phyloP scores from a whole-genome alignment of 2,329 filamentous ascomycete species.

The Ceratocystiopsis brevicomis region DNA sequence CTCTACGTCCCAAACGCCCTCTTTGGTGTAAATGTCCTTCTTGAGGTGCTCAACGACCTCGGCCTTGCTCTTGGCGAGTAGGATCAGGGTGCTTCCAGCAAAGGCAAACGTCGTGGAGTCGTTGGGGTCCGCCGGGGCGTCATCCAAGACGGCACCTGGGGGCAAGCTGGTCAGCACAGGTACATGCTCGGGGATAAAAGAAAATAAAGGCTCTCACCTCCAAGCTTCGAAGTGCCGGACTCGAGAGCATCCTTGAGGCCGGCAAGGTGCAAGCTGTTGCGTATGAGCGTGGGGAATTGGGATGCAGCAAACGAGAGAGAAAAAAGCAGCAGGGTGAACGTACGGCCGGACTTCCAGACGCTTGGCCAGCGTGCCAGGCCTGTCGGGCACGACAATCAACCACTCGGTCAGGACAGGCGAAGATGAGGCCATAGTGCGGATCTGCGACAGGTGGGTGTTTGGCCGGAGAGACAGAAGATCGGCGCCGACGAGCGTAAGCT shows the following conservation, averaged over 20 bases:
- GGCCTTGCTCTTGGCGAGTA: conserved; percentile 46
- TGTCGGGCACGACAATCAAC: conserved; percentile 50
- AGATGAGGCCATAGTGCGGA: conserved; percentile 14
- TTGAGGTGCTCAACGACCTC: conserved; percentile 48
- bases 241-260: conserved; percentile 22
- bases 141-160: conserved; percentile 46
- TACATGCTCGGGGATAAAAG: background rate
- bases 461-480: background rate
- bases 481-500: background rate
- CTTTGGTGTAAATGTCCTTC: conserved; percentile 52
- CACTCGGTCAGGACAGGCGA: conserved; percentile 32
- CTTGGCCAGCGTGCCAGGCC: conserved; percentile 39
- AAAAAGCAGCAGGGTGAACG: conserved; percentile 11
- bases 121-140: conserved; percentile 41
- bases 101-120: conserved; percentile 43
- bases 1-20: conserved; percentile 64
- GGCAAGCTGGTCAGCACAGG: background rate
- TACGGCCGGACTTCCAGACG: conserved; percentile 41
- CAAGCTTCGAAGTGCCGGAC: too few species aligned
- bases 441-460: background rate
- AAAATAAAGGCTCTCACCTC: background rate
- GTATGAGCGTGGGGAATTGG: background rate
- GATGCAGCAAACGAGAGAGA: background rate
- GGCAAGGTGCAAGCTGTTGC: conserved; percentile 32
- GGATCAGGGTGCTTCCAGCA: conserved; percentile 53